phyloP scores from a whole-genome alignment of 2,329 filamentous ascomycete genomes.

The Penicillium sp. region DNA sequence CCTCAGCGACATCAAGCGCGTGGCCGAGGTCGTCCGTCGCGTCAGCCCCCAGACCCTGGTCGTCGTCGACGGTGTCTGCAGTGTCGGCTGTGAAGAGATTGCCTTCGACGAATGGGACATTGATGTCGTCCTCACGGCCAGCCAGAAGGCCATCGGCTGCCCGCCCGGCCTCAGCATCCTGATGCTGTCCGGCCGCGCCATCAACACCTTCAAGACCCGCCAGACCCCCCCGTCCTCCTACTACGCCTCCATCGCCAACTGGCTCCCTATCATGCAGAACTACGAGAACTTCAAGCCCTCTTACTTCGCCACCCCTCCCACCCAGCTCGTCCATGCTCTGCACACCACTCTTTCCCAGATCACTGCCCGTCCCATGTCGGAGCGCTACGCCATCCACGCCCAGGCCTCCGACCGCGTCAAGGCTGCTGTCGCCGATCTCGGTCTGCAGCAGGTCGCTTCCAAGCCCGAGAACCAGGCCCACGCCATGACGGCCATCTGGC shows the following conservation, averaged over 20 bases:
- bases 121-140: constrained; percentile 85
- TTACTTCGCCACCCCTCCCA: constrained; percentile 94
- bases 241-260: constrained; percentile 95
- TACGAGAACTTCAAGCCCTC: constrained; percentile 96
- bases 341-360: constrained; percentile 84
- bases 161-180: constrained; percentile 89
- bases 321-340: constrained; percentile 84
- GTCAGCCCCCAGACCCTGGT: constrained; percentile 87
- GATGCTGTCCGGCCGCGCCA: constrained; percentile 82
- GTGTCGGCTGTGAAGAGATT: constrained; percentile 90
- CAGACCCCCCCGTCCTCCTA: constrained; percentile 77
- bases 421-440: constrained; percentile 67
- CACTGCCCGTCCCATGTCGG: constrained; percentile 70
- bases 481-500: constrained; percentile 94
- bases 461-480: constrained; percentile 88
- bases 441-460: constrained; percentile 74
- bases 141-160: constrained; percentile 93
- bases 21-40: constrained; percentile 71
- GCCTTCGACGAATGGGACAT: constrained; percentile 90
- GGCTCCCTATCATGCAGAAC: constrained; percentile 97
- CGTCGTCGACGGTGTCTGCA: constrained; percentile 93
- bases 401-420: constrained; percentile 78
- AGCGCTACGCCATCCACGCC: constrained; percentile 71
- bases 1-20: constrained; percentile 74
- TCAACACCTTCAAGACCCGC: constrained; percentile 68